A percentile compares a stretch with the other conserved stretches of the same genome.
Evolutionary conservation across 2,329 filamentous ascomycete genomes (phyloP).

Genomic region (Hymenoscyphus occultus): DNA sequence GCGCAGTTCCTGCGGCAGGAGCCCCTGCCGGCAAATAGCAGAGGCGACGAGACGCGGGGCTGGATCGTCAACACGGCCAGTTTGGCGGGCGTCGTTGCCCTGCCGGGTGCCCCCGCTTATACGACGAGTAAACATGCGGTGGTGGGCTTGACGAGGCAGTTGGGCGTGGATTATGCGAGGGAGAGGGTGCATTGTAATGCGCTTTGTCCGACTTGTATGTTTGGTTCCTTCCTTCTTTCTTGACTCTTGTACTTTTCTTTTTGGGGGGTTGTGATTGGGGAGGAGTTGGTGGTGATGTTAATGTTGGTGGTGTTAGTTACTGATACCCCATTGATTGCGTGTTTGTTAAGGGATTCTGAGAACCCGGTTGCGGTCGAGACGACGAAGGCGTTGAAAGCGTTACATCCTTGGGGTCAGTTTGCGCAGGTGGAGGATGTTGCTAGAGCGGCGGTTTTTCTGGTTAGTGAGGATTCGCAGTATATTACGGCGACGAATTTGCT

Average conservation of each 20-base stretch:
- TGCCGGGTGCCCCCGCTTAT: slow-evolving; percentile 19
- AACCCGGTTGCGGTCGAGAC: slow-evolving; percentile 8
- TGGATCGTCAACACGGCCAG: slow-evolving; percentile 33
- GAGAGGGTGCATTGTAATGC: slow-evolving; percentile 17
- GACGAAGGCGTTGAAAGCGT: slow-evolving; percentile 6
- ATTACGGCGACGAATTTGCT: slow-evolving; percentile 11
- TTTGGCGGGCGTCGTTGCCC: slow-evolving; percentile 23
- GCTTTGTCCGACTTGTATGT: slow-evolving; percentile 16
- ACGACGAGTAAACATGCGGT: slow-evolving; percentile 19
- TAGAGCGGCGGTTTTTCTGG: slow-evolving; percentile 17
- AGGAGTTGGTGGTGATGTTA: neutral
- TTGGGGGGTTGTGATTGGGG: neutral
- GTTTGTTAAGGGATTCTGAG: neutral
- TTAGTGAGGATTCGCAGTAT: slow-evolving; percentile 16
- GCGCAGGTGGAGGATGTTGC: slow-evolving; percentile 16
- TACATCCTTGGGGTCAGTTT: slow-evolving; percentile 16
- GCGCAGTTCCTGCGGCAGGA: slow-evolving; percentile 19
- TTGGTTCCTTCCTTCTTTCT: neutral
- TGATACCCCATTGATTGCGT: slow-evolving; percentile 1
- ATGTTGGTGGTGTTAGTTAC: neutral
- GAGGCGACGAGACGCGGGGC: slow-evolving; percentile 20
- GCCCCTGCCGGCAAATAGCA: slow-evolving; percentile 2
- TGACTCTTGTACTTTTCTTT: neutral
- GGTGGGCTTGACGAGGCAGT: slow-evolving; percentile 20
- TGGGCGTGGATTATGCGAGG: slow-evolving; percentile 16